Evolutionary conservation across 306 rosid genomes (phyloP), one percentile per base, ranked within the genome.

Genomic region (Fragaria vesca): DNA sequence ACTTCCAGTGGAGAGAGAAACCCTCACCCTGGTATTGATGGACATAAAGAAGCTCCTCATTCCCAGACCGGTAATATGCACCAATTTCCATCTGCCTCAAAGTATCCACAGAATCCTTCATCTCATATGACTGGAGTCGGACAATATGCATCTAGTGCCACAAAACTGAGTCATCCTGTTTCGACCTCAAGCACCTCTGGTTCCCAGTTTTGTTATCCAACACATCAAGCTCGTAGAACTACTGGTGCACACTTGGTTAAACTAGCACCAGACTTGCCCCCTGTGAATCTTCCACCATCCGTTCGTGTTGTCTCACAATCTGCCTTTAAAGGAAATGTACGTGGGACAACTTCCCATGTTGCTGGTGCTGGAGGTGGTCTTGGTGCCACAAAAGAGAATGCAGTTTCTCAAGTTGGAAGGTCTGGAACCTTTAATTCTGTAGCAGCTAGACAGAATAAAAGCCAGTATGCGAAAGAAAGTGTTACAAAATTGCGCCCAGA

Each of bases 271-370:
- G 93, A 77, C 75, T 85, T 93, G 85, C 97, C 99, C 16, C 97
- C 96, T 8, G 96, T 95, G 81, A 95, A 91, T 88, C 99, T 95
- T 46, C 99, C 99, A 68, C 90, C 91, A 63, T 88, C 97, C 30
- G 97, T 91, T 83, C 94, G 96, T 48, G 82, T 95, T 73, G 96
- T 93, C 80, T 88, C 97, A 71, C 92, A 92, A 81, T 83, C 94
- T 72, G 89, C 86, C 82, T 90, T 88, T 82, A 89, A 81, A 82
- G 88, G 95, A 66, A 71, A 85, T 74, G 83, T 80, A 52, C 54
- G 42, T 77, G 90, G 88, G 82, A 75, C 90, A 76, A 70, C 92
- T 65, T n/a, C 65, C 50, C 80, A 77, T 79, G 76, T 58, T 82
- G 82, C 76, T 73, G 87, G 86, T 73, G 78, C 83, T 81, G 90